Base-by-base conservation (phyloP, 73 alveolate species). In the Loxodes magnus region DNA sequence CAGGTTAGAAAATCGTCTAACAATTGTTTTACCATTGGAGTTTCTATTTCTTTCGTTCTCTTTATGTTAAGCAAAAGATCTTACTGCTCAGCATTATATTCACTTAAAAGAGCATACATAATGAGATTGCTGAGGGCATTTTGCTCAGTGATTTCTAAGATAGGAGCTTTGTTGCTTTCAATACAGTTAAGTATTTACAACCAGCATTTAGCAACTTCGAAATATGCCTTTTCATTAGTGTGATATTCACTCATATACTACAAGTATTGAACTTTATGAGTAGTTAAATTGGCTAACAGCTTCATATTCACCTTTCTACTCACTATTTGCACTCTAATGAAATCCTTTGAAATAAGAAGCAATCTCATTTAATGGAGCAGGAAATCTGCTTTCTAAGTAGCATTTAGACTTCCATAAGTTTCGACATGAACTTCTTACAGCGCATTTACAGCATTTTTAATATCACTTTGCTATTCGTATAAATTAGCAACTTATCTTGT, bases 401-500 rank as follows among this genome's bases (percentile, higher is more conserved):
- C 77, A 41, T 88, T 93, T 82, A 88, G 68, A 0, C 96, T 85
- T 5, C 98, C 96, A 62, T 85, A 88, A 15, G 96, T 88, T 59
- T 88, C 98, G 51, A 88, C 82, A 63, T 86, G 77, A 12, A 88
- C 94, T 59, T 88, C 98, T 56, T 88, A 81, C 35, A 88, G 67
- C 38, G 76, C 73, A 51, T 71, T 72, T 3, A 95, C 87, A 4
- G 96, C 96, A 44, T 88, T 92, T 20, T 67, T 94, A 4, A 77
- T 51, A 52, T 86, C 38, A 12, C 82, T 80, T 56, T 88, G 89
- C 34, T 63, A 81, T 27, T 76, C 87, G 29, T 80, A 63, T 73
- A 67, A 63, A 62, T 88, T 81, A 19, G 92, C 57, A 30, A 70
- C 44, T 58, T 44, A 25, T 24, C 62, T 70, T 16, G 87, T 73